phyloP scores from a whole-genome alignment of 768 basidiomycete genomes.

The Myochromella boudieri region DNA sequence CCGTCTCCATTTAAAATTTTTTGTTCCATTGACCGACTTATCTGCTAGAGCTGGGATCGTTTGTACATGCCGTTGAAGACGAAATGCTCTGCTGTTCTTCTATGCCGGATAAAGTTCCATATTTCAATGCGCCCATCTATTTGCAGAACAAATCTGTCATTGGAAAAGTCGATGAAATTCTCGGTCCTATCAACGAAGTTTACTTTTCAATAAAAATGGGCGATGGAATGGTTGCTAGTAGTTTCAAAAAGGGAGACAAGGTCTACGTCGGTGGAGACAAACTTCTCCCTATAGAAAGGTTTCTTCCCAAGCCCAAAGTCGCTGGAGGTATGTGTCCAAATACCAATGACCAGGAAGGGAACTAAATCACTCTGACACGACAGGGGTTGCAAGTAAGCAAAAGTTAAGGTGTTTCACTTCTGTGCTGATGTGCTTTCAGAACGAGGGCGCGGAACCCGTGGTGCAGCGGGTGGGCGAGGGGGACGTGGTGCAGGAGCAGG shows the following conservation, averaged over 20 bases:
- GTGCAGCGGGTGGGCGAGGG: conserved; percentile 38
- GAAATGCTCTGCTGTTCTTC: conserved; percentile 95
- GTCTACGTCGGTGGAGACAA: conserved; percentile 98
- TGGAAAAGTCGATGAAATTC: conserved; percentile 97
- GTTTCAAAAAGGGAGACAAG: conserved; percentile 97
- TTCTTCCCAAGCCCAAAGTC: conserved; percentile 93
- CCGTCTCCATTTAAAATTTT: conserved; percentile 1
- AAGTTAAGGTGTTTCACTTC: conserved; percentile 11
- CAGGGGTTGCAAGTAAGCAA: conserved; percentile 51
- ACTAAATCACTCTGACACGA: background rate
- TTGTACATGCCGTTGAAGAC: conserved; percentile 94
- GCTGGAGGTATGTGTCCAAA: conserved; percentile 51
- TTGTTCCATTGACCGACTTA: conserved; percentile 9
- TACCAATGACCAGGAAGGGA: background rate
- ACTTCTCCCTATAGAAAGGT: conserved; percentile 92
- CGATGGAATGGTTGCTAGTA: conserved; percentile 91
- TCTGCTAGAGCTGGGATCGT: conserved; percentile 83
- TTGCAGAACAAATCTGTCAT: conserved; percentile 94
- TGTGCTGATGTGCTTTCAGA: conserved; percentile 23
- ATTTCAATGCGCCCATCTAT: conserved; percentile 99
- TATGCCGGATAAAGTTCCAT: conserved; percentile 89
- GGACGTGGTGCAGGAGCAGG: conserved; percentile 37
- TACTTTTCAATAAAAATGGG: conserved; percentile 98
- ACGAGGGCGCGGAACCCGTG: conserved; percentile 40
- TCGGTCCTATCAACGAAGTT: conserved; percentile 99